Conservation (phyloP, 768 basidiomycete species). For the Dacryopinax spathularia region DNA sequence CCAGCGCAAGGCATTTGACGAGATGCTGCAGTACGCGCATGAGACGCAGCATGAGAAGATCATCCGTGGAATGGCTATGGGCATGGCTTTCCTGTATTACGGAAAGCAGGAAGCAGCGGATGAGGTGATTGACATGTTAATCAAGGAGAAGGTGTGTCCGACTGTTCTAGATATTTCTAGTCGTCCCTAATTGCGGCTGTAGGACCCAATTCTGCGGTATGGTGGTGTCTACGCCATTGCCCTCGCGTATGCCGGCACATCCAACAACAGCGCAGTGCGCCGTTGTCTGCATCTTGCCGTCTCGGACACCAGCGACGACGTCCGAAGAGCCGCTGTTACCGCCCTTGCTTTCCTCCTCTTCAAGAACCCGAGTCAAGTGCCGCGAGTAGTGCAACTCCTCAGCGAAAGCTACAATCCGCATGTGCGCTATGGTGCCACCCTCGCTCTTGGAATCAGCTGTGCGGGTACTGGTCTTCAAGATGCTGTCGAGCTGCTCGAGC, state of each 20-base stretch:
- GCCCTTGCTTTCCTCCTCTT: slow-evolving; percentile 91
- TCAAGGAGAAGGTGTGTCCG: slow-evolving; percentile 65
- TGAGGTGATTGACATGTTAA: slow-evolving; percentile 55
- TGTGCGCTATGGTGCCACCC: slow-evolving; percentile 89
- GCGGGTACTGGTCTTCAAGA: slow-evolving; percentile 96
- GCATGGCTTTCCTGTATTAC: slow-evolving; percentile 83
- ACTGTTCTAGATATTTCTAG: neutral
- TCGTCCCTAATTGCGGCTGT: slow-evolving; percentile 7
- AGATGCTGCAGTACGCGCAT: slow-evolving; percentile 91
- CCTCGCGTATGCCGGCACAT: slow-evolving; percentile 89
- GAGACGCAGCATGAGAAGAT: slow-evolving; percentile 99
- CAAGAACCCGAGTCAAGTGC: slow-evolving; percentile 92
- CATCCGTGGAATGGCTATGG: slow-evolving; percentile 87
- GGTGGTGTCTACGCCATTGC: slow-evolving; percentile 96
- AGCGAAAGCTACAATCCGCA: slow-evolving; percentile 99
- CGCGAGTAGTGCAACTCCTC: slow-evolving; percentile 87
- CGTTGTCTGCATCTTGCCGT: slow-evolving; percentile 90
- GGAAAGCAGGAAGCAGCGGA: slow-evolving; percentile 89
- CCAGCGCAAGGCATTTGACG: slow-evolving; percentile 59
- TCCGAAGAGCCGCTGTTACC: slow-evolving; percentile 90
- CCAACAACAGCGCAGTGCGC: slow-evolving; percentile 85
- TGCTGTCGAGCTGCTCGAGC: slow-evolving; percentile 90
- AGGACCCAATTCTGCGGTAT: slow-evolving; percentile 95
- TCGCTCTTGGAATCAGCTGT: slow-evolving; percentile 92
- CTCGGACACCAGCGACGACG: slow-evolving; percentile 95